phyloP scores from a whole-genome alignment of 2,329 filamentous ascomycete genomes.

The Colletotrichum truncatum region DNA sequence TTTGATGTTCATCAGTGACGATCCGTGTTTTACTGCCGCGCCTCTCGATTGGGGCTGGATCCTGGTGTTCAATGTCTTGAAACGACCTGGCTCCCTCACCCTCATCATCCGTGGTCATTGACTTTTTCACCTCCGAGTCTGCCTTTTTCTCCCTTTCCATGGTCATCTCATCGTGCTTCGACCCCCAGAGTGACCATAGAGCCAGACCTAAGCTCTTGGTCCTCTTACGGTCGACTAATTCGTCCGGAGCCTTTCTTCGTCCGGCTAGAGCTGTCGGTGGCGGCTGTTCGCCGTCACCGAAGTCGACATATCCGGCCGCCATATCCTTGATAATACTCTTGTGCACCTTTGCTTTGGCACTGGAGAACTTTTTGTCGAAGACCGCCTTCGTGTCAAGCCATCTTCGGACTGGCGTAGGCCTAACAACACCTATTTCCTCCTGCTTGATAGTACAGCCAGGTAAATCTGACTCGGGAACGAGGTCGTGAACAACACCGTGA shows the following conservation, averaged over 20 bases:
- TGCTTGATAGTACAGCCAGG: constrained; percentile 70
- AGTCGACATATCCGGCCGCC: constrained; percentile 74
- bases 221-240: constrained; percentile 62
- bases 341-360: constrained; percentile 75
- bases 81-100: constrained; percentile 53
- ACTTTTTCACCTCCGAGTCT: constrained; percentile 40
- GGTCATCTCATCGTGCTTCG: constrained; percentile 84
- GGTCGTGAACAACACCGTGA: constrained; percentile 76
- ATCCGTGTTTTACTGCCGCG: constrained; percentile 54
- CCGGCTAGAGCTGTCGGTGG: constrained; percentile 87
- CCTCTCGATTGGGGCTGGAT: constrained; percentile 41
- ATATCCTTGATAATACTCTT: constrained; percentile 79
- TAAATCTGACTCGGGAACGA: constrained; percentile 72
- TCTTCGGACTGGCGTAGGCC: constrained; percentile 79
- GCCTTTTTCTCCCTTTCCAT: constrained; percentile 67
- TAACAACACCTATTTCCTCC: constrained; percentile 79
- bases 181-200: constrained; percentile 89
- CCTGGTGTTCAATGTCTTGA: constrained; percentile 50
- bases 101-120: constrained; percentile 47
- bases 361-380: constrained; percentile 79
- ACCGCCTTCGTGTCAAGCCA: constrained; percentile 81
- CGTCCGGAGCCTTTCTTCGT: constrained; percentile 62
- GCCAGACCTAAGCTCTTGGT: constrained; percentile 78
- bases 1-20: constrained; percentile 63
- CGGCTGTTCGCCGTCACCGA: constrained; percentile 77